Base-by-base conservation (phyloP, 495 filamentous ascomycete species). In the Penicillium roqueforti region DNA sequence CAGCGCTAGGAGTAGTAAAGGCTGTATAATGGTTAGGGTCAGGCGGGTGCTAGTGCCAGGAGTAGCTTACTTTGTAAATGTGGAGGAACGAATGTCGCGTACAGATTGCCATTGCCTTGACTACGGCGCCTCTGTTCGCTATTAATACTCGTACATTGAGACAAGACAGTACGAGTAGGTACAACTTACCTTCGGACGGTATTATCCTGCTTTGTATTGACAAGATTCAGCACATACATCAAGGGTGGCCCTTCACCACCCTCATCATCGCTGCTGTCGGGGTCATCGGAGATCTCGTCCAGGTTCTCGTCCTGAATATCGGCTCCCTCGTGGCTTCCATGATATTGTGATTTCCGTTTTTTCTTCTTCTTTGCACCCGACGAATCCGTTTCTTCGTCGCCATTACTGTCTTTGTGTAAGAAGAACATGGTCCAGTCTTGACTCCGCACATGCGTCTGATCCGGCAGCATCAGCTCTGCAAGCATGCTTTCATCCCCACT, bases 401-500 rank as follows among this genome's bases (percentile, higher is more conserved):
- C 79, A 56, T 81, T 90, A 5, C 84, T 87, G 67, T 97, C 95
- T 67, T 97, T 97, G 65, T 97, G 93, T 44, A 99, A 65, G 61
- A 99, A 99, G 74, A 99, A 99, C 13, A 97, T 95, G 29, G 93
- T 99, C 93, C 93, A 99, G 69, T 99, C 93, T 68, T 97, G 91
- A 62, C 87, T 92, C 26, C 95, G 81, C 31, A 92, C 86, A 72
- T 99, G 93, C 23, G 92, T 90, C 69, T 97, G 92, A 74, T 99
- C 93, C 1, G 93, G 93, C 58, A 99, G 79, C 93, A 99, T 99
- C 66, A 99, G 83, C 71, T 97, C 93, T 14, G 93, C 93, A 57
- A 99, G 76, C 93, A 97, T 97, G 68, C 86, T 83, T 74, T 97
- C 93, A 56, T 99, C 92, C n/a, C 92, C 91, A 51, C 89, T 96